phyloP scores from a whole-genome alignment of 2,329 filamentous ascomycete species.

The Sporothrix sp. region DNA sequence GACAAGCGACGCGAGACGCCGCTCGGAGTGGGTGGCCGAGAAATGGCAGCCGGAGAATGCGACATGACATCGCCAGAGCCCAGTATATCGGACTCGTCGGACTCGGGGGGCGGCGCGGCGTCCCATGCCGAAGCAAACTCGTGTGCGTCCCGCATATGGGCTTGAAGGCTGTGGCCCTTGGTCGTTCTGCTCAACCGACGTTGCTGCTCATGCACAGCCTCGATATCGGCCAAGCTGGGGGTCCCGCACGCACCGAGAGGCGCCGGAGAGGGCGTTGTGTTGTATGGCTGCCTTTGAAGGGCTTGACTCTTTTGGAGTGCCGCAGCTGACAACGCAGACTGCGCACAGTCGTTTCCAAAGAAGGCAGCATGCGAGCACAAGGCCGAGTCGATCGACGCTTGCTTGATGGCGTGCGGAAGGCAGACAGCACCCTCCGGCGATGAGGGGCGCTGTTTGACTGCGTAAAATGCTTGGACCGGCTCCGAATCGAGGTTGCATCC shows the following conservation, averaged over 20 bases:
- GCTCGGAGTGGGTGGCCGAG: background rate
- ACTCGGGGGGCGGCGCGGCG: background rate
- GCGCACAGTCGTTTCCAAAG: background rate
- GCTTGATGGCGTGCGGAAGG: slow-evolving; percentile 16
- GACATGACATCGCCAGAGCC: background rate
- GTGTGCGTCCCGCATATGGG: background rate
- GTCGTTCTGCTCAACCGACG: background rate
- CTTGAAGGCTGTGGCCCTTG: background rate
- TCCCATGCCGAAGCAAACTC: background rate
- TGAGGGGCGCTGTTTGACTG: slow-evolving; percentile 13
- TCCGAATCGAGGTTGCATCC: slow-evolving; percentile 25
- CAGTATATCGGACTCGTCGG: no score
- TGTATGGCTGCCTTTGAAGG: background rate
- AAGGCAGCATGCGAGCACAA: slow-evolving; percentile 13
- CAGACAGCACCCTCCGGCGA: background rate
- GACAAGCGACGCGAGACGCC: background rate
- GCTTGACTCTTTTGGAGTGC: background rate
- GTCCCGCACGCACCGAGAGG: background rate
- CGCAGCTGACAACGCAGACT: background rate
- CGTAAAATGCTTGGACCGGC: slow-evolving; percentile 29
- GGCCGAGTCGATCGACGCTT: slow-evolving; percentile 6
- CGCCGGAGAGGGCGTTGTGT: background rate
- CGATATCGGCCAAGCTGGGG: background rate
- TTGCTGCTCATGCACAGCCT: background rate
- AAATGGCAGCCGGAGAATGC: background rate